Percentiles rank a stretch among this genome's conserved stretches.
These are phyloP conservation scores for Penicillium salamii DNA, from an alignment of 495 filamentous ascomycete species.

Conservation along the genomic window DNA sequence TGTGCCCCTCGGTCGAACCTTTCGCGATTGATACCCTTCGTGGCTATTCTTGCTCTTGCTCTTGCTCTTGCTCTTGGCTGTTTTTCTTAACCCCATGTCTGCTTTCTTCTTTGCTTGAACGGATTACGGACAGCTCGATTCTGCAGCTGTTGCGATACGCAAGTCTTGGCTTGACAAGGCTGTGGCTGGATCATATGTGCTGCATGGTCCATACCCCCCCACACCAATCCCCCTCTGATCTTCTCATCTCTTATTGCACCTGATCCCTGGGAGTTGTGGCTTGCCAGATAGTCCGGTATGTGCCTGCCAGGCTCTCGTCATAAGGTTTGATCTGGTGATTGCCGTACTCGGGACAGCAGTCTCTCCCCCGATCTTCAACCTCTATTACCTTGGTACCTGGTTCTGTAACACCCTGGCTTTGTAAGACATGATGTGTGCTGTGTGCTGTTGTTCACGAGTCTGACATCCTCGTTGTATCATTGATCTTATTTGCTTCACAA, in stretches of 20 bases:
- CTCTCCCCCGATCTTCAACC: not conserved
- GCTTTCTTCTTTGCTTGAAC: not conserved
- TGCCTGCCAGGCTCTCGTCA: not conserved
- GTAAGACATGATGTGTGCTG: constrained; percentile 7
- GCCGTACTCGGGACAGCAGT: not conserved
- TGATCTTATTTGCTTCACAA: constrained; percentile 2
- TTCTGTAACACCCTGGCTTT: constrained; percentile 9
- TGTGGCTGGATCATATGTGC: constrained; percentile 12
- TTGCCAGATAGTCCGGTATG: not conserved
- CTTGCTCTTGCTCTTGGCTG: no score
- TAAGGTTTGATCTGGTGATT: not conserved
- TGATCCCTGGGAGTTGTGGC: not conserved
- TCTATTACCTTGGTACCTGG: constrained; percentile 1
- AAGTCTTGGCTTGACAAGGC: constrained; percentile 1
- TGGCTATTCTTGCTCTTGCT: not conserved
- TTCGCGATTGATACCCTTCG: constrained; percentile 1
- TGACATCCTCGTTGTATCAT: constrained; percentile 6
- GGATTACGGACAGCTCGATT: not conserved
- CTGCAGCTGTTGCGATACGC: constrained; percentile 4
- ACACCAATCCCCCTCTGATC: constrained; percentile 1
- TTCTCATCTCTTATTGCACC: constrained; percentile 1
- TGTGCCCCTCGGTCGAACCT: not conserved
- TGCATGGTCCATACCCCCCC: constrained; percentile 3
- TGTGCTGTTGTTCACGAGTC: constrained; percentile 1
- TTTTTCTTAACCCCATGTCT: no score